Conservation (phyloP, 306 rosid species). For the Begonia loranthoides region DNA sequence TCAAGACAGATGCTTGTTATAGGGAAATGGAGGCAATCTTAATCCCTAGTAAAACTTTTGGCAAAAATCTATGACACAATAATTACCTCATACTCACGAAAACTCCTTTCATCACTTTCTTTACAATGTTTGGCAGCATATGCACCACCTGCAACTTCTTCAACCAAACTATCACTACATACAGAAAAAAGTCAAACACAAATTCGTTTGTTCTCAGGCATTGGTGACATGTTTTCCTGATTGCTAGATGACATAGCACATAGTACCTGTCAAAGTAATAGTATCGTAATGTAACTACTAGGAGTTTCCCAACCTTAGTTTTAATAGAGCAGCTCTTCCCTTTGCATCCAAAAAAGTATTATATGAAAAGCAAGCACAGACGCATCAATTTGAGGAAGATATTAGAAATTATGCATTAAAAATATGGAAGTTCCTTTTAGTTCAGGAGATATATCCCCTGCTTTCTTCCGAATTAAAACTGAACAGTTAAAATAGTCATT, state of each 20-base stretch:
- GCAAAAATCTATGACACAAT: too few relatives aligned
- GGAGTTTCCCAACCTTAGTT: conserved; percentile 50
- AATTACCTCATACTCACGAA: conserved; percentile 54
- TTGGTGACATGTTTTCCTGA: conserved; percentile 3
- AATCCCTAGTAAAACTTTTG: too few relatives aligned
- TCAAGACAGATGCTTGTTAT: too few relatives aligned
- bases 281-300: conserved; percentile 61
- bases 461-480: conserved; percentile 64
- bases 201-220: conserved; percentile 11
- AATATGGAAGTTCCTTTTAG: conserved; percentile 83
- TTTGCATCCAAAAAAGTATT: conserved; percentile 15
- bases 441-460: conserved; percentile 45
- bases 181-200: conserved; percentile 12
- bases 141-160: conserved; percentile 68
- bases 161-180: conserved; percentile 62
- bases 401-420: conserved; percentile 83
- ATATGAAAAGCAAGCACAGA: background rate
- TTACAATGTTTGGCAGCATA: conserved; percentile 41
- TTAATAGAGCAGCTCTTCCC: conserved; percentile 69
- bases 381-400: too few relatives aligned
- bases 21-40: too few relatives aligned
- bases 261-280: conserved; percentile 85
- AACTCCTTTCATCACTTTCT: conserved; percentile 45
- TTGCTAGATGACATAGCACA: conserved; percentile 5
- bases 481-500: conserved; percentile 48